Base-by-base conservation (phyloP, 1,139 yeast genomes). In the Pichia terricola region DNA sequence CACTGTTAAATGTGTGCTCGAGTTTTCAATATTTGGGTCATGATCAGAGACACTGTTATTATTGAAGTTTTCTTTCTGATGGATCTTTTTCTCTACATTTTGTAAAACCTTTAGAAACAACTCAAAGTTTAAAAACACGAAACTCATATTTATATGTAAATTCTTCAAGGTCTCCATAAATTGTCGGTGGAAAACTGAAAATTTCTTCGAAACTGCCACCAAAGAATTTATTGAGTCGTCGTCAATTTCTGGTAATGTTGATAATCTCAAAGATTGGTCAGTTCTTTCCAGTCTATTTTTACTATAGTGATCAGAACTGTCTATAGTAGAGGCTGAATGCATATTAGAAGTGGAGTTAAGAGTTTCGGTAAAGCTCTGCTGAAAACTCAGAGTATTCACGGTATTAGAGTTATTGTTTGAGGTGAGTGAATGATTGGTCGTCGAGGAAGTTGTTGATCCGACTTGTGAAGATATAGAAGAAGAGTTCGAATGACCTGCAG, bases 41-140 rank as follows among this genome's bases (percentile, higher is more conserved):
- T 8, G 8, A 30, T 30, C 11, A 16, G 22, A 16, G 22, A 16
- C 22, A 16, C 22, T 16, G 22, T 16, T 16, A 16, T 16, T 16
- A 16, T 16, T 16, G 32, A 30, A 30, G 25, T 34, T 34, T 11
- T 48, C 50, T 4, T 47, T 47, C 25, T 49, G 47, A 22, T 37
- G 28, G 25, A 47, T 28, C 16, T 48, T 47, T 34, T 47, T 51
- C 36, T 48, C 54, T 8, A 50, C 50, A 28, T 44, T 48, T 22
- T 55, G 57, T 25, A 52, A 40, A 4, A 52, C 47, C 3, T 50
- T 42, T 16, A 48, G 27, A 37, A 56, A 53, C 27, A 46, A 45
- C n/a, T 42, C 41, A 28, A 40, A 43, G 27, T 30, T 45, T 27
- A 31, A 39, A 6, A 28, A 37, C 38, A 37, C 31, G 30, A 43